Evolutionary conservation across 2,329 filamentous ascomycete species (phyloP).

Genomic region (Boeremia lycopersici): DNA sequence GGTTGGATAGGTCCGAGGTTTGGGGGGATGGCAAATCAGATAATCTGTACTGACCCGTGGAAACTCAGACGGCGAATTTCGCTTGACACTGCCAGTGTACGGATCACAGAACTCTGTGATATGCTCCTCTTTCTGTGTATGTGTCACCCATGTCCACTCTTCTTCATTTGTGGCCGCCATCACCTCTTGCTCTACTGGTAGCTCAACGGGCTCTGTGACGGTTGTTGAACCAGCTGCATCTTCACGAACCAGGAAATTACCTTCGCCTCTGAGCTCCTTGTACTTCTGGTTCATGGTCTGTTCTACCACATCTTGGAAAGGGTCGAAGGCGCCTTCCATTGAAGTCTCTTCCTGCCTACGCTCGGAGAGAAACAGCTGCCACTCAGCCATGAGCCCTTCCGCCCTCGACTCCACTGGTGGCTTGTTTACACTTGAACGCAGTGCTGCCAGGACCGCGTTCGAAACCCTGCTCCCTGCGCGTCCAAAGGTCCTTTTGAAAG

Average conservation of each 20-base stretch:
- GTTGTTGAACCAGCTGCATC: background rate
- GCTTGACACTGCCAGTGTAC: background rate
- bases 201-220: background rate
- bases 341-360: background rate
- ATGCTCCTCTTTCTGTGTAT: background rate
- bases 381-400: background rate
- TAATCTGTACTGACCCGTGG: background rate
- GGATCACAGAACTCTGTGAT: background rate
- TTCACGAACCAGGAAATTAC: background rate
- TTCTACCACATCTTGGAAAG: slow-evolving; percentile 4
- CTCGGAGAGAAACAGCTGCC: background rate
- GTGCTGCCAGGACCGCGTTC: background rate
- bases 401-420: background rate
- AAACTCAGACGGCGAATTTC: background rate
- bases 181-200: background rate
- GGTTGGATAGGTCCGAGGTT: background rate
- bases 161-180: background rate
- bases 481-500: background rate
- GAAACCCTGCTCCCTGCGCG: background rate
- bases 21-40: background rate
- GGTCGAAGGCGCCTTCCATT: background rate
- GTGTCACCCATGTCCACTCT: background rate
- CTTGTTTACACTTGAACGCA: background rate
- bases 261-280: slow-evolving; percentile 1
- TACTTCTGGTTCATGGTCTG: slow-evolving; percentile 6